phyloP scores from a whole-genome alignment of 2,329 filamentous ascomycete species.

The Shiraia sp. region DNA sequence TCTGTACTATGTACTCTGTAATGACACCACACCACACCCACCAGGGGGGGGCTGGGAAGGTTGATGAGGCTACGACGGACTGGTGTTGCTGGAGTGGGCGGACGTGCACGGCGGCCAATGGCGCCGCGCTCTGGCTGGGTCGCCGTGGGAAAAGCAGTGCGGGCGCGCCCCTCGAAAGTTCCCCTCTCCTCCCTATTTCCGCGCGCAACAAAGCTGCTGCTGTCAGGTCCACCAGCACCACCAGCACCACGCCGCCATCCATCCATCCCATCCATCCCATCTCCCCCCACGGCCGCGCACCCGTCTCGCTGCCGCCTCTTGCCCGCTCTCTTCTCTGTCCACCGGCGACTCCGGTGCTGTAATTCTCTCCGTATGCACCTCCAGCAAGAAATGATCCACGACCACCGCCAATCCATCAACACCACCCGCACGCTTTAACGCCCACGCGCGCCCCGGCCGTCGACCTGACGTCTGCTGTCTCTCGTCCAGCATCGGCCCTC shows the following conservation, averaged over 20 bases:
- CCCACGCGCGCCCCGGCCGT: slow-evolving; percentile 40
- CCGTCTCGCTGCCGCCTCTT: slow-evolving; percentile 10
- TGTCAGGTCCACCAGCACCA: not conserved
- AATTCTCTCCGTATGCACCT: slow-evolving; percentile 24
- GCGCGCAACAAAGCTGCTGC: not conserved
- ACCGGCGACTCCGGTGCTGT: slow-evolving; percentile 31
- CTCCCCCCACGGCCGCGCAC: slow-evolving; percentile 1
- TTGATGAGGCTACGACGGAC: too few relatives aligned
- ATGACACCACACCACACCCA: too few relatives aligned
- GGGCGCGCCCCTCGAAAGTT: not conserved
- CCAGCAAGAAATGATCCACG: slow-evolving; percentile 33
- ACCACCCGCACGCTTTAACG: slow-evolving; percentile 42
- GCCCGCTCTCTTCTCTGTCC: slow-evolving; percentile 5
- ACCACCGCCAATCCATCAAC: slow-evolving; percentile 27
- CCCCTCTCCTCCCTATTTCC: not conserved
- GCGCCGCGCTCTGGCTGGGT: too few relatives aligned
- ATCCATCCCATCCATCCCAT: slow-evolving; percentile 22
- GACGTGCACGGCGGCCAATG: too few relatives aligned
- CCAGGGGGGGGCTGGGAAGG: too few relatives aligned
- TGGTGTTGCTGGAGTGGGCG: too few relatives aligned
- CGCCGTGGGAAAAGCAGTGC: not conserved
- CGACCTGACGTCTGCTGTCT: slow-evolving; percentile 18
- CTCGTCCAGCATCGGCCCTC: slow-evolving; percentile 13
- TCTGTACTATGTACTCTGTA: too few relatives aligned
- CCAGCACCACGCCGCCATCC: slow-evolving; percentile 26